phyloP scores from a whole-genome alignment of 2,329 filamentous ascomycete genomes.

The Boeremia exigua region DNA sequence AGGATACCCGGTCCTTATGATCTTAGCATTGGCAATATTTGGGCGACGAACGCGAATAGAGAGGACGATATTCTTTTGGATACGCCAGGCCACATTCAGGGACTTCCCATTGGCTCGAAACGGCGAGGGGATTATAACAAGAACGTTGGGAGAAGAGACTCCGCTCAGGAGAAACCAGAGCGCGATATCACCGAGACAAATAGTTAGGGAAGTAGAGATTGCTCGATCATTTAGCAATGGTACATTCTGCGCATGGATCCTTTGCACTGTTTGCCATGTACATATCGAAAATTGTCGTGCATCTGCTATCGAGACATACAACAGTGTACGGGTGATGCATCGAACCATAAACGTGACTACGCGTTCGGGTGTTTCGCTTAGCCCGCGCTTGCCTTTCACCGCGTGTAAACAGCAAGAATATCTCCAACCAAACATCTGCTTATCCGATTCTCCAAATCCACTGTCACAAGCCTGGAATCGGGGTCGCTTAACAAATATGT shows the following conservation, averaged over 20 bases:
- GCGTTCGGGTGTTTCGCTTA: constrained; percentile 27
- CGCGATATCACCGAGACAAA: constrained; percentile 19
- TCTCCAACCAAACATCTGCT: background rate
- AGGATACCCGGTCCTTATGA: constrained; percentile 88
- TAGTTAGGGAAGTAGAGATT: constrained; percentile 13
- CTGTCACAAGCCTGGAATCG: background rate
- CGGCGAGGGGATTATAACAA: constrained; percentile 28
- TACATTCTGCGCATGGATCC: background rate
- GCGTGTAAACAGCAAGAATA: constrained; percentile 18
- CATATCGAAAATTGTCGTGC: background rate
- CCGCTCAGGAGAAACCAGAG: constrained; percentile 13
- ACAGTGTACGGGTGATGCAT: too few relatives aligned
- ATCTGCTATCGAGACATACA: background rate
- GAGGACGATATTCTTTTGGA: constrained; percentile 42
- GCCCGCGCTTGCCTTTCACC: constrained; percentile 20
- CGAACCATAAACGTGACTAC: constrained; percentile 24
- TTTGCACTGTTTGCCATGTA: background rate
- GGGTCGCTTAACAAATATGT: background rate
- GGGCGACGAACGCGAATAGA: constrained; percentile 77
- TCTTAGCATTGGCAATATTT: constrained; percentile 82
- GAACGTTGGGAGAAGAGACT: constrained; percentile 22
- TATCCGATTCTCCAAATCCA: background rate
- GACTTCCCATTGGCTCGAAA: constrained; percentile 30
- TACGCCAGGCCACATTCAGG: constrained; percentile 34
- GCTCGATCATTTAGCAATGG: background rate